Evolutionary conservation across 2,329 filamentous ascomycete genomes (phyloP).

Genomic region (Tolypocladium tundrense): DNA sequence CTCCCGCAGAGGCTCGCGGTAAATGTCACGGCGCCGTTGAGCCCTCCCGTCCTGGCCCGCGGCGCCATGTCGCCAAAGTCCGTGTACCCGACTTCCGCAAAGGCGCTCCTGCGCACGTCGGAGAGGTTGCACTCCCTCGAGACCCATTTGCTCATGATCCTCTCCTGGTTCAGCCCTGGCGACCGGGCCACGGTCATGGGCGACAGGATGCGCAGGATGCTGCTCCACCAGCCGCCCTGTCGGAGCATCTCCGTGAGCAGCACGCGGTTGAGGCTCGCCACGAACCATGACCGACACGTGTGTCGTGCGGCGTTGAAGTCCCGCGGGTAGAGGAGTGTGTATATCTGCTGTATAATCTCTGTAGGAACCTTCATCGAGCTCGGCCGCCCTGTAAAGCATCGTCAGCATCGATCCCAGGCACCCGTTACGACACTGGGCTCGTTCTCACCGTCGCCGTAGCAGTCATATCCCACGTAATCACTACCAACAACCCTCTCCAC

Average conservation of each 20-base stretch:
- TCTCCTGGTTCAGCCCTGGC: conserved; percentile 14
- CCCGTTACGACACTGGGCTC: too few species aligned
- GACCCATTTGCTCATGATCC: conserved; percentile 29
- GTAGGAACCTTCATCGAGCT: conserved; percentile 18
- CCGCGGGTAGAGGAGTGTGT: conserved; percentile 18
- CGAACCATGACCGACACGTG: conserved; percentile 50
- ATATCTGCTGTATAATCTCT: conserved; percentile 28
- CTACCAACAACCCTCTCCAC: conserved; percentile 6
- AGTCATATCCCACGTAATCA: neutral
- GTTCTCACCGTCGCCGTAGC: neutral
- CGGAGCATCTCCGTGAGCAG: conserved; percentile 43
- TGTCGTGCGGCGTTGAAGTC: conserved; percentile 51
- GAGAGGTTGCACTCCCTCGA: conserved; percentile 26
- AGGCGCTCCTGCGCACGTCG: conserved; percentile 11
- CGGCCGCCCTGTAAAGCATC: conserved; percentile 5
- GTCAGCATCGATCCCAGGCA: neutral
- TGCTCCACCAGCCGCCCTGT: conserved; percentile 43
- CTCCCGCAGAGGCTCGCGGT: conserved; percentile 47
- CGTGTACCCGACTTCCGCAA: conserved; percentile 21
- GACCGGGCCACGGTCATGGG: conserved; percentile 8
- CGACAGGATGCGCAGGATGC: conserved; percentile 16
- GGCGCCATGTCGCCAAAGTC: conserved; percentile 25
- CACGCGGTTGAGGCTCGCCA: conserved; percentile 39
- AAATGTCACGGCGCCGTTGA: conserved; percentile 25
- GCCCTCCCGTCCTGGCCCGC: conserved; percentile 11